A percentile compares a stretch with the other conserved stretches of the same genome.
These are phyloP conservation scores for Pseudogymnoascus sp. DNA, from an alignment of 2,329 filamentous ascomycete species.

Conservation along the genomic window DNA sequence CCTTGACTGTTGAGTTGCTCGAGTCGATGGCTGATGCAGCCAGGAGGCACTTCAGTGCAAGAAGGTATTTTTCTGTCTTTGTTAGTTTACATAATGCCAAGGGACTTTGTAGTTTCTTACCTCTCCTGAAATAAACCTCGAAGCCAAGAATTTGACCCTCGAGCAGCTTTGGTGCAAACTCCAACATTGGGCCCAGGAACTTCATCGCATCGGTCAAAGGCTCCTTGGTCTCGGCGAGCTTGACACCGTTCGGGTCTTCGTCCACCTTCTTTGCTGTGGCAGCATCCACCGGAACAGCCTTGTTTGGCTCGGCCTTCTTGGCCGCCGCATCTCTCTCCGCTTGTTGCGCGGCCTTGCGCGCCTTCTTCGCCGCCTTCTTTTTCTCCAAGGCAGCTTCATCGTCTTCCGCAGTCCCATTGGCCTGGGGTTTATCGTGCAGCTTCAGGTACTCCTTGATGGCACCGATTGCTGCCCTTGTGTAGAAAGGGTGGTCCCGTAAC, in stretches of 20 bases:
- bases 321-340: constrained; percentile 73
- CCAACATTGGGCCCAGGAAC: constrained; percentile 72
- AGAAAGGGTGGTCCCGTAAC: constrained; percentile 88
- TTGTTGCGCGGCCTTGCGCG: constrained; percentile 69
- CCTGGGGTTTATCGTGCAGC: constrained; percentile 66
- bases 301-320: constrained; percentile 78
- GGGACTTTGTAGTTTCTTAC: constrained; percentile 43
- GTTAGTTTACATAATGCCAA: constrained; percentile 22
- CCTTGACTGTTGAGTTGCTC: constrained; percentile 63
- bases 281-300: constrained; percentile 50
- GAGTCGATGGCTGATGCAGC: constrained; percentile 63
- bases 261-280: constrained; percentile 78
- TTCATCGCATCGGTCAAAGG: constrained; percentile 83
- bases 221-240: constrained; percentile 71
- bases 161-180: constrained; percentile 72
- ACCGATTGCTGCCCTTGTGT: constrained; percentile 70
- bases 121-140: constrained; percentile 76
- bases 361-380: constrained; percentile 87
- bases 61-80: constrained; percentile 67
- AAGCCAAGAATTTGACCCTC: constrained; percentile 81
- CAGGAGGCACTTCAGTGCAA: constrained; percentile 78
- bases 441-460: constrained; percentile 74
- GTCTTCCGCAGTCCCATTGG: constrained; percentile 46
- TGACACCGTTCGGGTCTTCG: constrained; percentile 74
- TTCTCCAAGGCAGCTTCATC: constrained; percentile 57